Evolutionary conservation across 345 rosid species (phyloP).

Genomic region (Brassica carinata): DNA sequence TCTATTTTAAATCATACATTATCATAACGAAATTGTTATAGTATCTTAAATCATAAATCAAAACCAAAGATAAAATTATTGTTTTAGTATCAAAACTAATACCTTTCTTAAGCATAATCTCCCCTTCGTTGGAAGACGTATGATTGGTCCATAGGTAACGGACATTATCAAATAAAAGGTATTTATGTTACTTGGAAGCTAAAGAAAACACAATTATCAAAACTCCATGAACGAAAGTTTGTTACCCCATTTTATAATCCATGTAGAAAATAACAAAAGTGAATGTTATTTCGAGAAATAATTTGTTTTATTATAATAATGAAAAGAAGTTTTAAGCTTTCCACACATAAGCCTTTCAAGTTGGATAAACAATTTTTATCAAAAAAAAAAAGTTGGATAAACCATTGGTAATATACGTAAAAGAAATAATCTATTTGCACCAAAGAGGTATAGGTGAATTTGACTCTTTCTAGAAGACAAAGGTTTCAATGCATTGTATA

Average conservation of each 20-base stretch:
- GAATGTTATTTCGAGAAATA: neutral
- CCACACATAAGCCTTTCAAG: neutral
- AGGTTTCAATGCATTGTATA: neutral
- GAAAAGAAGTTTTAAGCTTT: neutral
- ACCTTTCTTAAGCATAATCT: conserved; percentile 32
- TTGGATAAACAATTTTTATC: neutral
- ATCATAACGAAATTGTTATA: conserved; percentile 13
- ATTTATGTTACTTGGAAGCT: conserved; percentile 13
- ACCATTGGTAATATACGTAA: neutral
- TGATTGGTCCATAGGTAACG: conserved; percentile 36
- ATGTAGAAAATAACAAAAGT: neutral
- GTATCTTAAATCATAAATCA: neutral
- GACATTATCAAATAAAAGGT: conserved; percentile 11
- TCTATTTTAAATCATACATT: neutral
- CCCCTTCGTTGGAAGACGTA: conserved; percentile 28
- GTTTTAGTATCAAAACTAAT: conserved; percentile 31
- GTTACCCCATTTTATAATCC: neutral
- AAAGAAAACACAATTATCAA: neutral
- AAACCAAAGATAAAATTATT: conserved; percentile 21
- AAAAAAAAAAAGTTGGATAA: neutral
- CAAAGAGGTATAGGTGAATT: neutral
- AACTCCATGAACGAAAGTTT: neutral
- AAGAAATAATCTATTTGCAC: neutral
- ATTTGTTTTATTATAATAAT: neutral
- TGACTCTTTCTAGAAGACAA: neutral